Base-by-base conservation (phyloP, 2,329 filamentous ascomycete genomes). In the Microcyclospora tardicrescens region DNA sequence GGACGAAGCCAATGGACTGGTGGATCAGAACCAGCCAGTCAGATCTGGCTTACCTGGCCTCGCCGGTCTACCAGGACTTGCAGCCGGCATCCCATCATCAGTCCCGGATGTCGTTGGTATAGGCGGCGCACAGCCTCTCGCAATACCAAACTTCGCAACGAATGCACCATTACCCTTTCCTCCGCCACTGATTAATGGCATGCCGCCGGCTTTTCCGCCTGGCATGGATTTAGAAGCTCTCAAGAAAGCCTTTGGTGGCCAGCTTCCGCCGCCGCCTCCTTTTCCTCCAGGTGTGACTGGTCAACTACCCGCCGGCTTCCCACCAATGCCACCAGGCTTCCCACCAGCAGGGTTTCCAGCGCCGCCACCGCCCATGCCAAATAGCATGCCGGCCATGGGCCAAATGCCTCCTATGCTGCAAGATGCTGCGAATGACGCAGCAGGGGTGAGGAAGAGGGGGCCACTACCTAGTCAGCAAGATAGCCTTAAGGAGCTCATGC, bases 1-100 rank as follows among this genome's bases (percentile, higher is more conserved):
- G 58, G 91, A 96, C 56, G 37, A 96, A 62, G 81, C 82, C 49
- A 89, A 96, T 48, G 87, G 85, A 2, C 71, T 96, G 33, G 80
- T 93, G 38, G 91, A 98, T 54, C 91, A 98, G 59, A 83, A 82
- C 61, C 84, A 81, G 73, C 81, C 73, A 14, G 62, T 75, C 24
- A 76, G 73, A 51, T 67, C 68, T 43, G 69, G 72, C 19, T 72
- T 82, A 40, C 79, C 77, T 4, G 82, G 76, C 24, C 65, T 75
- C 29, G 72, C 67, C 28, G 63, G 55, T 16, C 48, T 58, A 19
- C 45, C 53, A 2, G 50, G 47, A 8, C 41, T 51, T 28, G 43
- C 45, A 34, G 38, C 43, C 10, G 34, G 43, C 10, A 30, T 40
- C 12, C 28, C 29, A 12, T 34, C 35, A 24, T 37, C 35, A 35